Evolutionary conservation across 169 alveolate genomes (phyloP).

Genomic region (Plasmodium coatneyi): DNA sequence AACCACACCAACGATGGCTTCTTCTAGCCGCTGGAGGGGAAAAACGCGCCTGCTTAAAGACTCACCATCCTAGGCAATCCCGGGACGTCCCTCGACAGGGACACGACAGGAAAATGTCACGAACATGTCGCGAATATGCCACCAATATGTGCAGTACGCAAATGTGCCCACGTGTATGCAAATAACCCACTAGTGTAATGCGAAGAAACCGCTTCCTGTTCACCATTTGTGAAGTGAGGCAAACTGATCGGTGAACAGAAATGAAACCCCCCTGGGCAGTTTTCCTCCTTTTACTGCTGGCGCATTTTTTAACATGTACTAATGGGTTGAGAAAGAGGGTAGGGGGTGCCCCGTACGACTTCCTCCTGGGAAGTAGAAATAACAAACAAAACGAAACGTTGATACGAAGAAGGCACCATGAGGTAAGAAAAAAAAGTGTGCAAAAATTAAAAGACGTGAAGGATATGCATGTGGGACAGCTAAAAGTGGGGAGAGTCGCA

Average conservation of each 20-base stretch:
- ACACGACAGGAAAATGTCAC: background rate
- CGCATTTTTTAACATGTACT: background rate
- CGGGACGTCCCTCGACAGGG: background rate
- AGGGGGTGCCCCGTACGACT: background rate
- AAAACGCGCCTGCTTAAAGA: background rate
- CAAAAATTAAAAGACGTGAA: conserved; percentile 16
- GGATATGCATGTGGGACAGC: conserved; percentile 45
- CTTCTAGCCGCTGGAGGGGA: background rate
- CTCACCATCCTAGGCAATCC: background rate
- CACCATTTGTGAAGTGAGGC: background rate
- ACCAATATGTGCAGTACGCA: background rate
- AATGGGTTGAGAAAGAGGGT: background rate
- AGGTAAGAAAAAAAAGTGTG: background rate
- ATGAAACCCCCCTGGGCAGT: background rate
- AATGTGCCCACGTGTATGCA: background rate
- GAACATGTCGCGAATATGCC: background rate
- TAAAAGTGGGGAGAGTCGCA: conserved; percentile 51
- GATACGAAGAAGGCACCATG: background rate
- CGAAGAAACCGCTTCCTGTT: background rate
- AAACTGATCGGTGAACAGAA: background rate
- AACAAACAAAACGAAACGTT: background rate
- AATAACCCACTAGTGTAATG: background rate
- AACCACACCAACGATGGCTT: background rate
- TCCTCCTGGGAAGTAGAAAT: background rate
- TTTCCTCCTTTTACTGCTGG: background rate